These are phyloP conservation scores for Aspergillus novofumigatus DNA, from an alignment of 2,329 filamentous ascomycete genomes.

Conservation along the genomic window DNA sequence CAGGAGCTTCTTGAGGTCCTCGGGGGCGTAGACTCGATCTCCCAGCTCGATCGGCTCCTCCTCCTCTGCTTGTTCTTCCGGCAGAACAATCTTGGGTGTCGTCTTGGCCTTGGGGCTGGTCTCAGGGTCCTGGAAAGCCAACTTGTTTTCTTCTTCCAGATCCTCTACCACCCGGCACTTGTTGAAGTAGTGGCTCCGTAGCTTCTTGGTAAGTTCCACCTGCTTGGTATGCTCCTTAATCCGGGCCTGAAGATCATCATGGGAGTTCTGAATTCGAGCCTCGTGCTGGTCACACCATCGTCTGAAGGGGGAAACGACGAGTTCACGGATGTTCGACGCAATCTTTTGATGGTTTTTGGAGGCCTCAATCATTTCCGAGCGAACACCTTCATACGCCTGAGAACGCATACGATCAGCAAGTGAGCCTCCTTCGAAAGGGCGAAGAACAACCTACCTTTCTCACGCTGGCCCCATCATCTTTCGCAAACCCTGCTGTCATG, in stretches of 20 bases:
- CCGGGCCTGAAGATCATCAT: slow-evolving; percentile 85
- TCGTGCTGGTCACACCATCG: slow-evolving; percentile 97
- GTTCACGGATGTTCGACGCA: slow-evolving; percentile 89
- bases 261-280: slow-evolving; percentile 81
- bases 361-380: slow-evolving; percentile 87
- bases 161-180: slow-evolving; percentile 96
- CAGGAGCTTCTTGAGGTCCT: slow-evolving; percentile 88
- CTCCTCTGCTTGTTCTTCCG: slow-evolving; percentile 65
- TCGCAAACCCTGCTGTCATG: slow-evolving; percentile 74
- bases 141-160: slow-evolving; percentile 95
- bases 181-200: slow-evolving; percentile 96
- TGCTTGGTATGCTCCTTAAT: slow-evolving; percentile 94
- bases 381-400: slow-evolving; percentile 90
- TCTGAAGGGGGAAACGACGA: slow-evolving; percentile 90
- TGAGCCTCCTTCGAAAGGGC: neutral
- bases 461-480: slow-evolving; percentile 92
- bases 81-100: slow-evolving; percentile 77
- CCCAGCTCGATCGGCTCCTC: slow-evolving; percentile 84
- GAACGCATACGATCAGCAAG: slow-evolving; percentile 2
- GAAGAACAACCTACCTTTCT: slow-evolving; percentile 65
- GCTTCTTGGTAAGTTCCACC: slow-evolving; percentile 82
- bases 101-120: slow-evolving; percentile 59
- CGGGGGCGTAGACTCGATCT: slow-evolving; percentile 77
- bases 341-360: slow-evolving; percentile 91
- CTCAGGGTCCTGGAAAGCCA: slow-evolving; percentile 86